phyloP scores from a whole-genome alignment of 2,329 filamentous ascomycete genomes.

The Colletotrichum brevisporum region DNA sequence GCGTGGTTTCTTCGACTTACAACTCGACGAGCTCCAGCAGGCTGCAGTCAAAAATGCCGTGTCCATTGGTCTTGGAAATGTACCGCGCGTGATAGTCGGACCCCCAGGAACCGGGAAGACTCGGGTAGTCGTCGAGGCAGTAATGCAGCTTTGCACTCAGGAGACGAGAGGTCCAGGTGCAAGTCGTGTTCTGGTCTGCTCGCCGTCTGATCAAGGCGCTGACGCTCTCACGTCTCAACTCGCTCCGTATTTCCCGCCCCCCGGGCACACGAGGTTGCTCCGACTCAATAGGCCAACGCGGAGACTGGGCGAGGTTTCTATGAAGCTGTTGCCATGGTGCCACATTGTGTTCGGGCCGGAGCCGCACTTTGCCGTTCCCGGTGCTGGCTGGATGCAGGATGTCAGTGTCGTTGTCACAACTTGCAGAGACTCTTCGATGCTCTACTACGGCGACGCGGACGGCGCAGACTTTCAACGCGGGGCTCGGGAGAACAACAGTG shows the following conservation, averaged over 20 bases:
- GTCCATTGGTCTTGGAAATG: background rate
- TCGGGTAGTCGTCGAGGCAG: background rate
- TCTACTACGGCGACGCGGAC: background rate
- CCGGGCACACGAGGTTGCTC: background rate
- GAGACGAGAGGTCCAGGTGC: no score
- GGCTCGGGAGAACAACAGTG: background rate
- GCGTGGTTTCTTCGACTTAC: background rate
- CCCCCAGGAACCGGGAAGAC: background rate
- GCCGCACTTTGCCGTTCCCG: background rate
- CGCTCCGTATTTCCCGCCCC: background rate
- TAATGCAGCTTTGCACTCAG: background rate
- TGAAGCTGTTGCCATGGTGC: background rate
- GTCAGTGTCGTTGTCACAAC: background rate
- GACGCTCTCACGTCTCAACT: background rate
- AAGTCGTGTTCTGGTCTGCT: background rate
- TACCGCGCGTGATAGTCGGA: background rate
- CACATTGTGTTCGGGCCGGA: background rate
- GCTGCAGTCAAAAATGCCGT: background rate
- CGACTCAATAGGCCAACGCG: background rate
- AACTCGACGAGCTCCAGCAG: background rate
- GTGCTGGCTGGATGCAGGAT: background rate
- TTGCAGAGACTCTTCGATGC: background rate
- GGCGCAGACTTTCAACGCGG: background rate
- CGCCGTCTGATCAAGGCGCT: background rate
- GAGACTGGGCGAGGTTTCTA: background rate